Percentiles rank a stretch among this genome's conserved stretches.
Evolutionary conservation across 164 flowering plant species (phyloP).

Genomic region (Echeveria elegans): DNA sequence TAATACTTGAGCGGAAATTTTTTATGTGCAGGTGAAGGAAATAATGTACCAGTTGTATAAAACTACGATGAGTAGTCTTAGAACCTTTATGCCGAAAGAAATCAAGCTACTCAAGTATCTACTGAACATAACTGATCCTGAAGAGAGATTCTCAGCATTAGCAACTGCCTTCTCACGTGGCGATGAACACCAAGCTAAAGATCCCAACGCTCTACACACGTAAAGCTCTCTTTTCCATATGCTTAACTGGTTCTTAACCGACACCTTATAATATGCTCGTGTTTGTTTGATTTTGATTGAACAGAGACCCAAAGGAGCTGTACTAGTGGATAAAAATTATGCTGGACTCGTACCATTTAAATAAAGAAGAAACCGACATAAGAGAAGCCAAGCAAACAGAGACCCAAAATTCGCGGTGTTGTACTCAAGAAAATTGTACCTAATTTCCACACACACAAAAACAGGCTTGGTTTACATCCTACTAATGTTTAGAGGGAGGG

Average conservation of each 20-base stretch:
- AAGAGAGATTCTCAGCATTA: conserved; percentile 87
- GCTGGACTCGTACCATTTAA: conserved; percentile 82
- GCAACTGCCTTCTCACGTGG: conserved; percentile 91
- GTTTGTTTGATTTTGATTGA: background rate
- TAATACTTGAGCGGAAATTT: background rate
- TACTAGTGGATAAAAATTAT: conserved; percentile 86
- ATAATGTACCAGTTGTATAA: conserved; percentile 85
- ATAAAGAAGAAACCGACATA: conserved; percentile 74
- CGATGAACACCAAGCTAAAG: conserved; percentile 52
- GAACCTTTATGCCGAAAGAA: conserved; percentile 85
- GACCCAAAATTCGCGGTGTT: no score
- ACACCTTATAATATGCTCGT: no score
- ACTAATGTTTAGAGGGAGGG: background rate
- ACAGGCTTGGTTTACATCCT: background rate
- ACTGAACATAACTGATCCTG: conserved; percentile 88
- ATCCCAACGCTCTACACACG: conserved; percentile 65
- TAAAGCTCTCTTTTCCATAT: conserved; percentile 15
- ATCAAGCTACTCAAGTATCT: conserved; percentile 81
- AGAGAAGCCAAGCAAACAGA: conserved; percentile 80
- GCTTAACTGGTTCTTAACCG: no score
- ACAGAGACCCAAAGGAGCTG: conserved; percentile 85
- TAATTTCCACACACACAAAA: no score
- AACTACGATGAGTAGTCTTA: conserved; percentile 77
- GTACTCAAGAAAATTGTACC: no score
- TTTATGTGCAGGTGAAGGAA: conserved; percentile 66